These are phyloP conservation scores for Globisporangium uncinulatum DNA, from an alignment of 352 stramenopile genomes.

Conservation along the genomic window DNA sequence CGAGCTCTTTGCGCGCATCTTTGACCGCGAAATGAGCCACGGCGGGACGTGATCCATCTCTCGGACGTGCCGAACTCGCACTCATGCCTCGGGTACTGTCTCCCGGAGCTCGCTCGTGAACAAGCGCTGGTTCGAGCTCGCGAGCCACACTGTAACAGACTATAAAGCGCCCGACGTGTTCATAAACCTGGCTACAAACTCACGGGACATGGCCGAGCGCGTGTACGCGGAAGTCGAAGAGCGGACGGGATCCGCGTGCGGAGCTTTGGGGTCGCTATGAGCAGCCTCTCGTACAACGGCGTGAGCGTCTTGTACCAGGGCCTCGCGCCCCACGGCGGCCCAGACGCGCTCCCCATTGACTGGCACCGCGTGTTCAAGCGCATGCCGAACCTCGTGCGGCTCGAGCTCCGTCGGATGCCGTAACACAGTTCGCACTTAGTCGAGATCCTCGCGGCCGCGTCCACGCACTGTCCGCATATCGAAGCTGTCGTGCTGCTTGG, in stretches of 20 bases:
- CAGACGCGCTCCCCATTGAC: neutral
- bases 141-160: neutral
- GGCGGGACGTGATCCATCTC: neutral
- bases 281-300: neutral
- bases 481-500: neutral
- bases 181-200: neutral
- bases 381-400: neutral
- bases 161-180: neutral
- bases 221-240: neutral
- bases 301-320: neutral
- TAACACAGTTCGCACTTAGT: slow-evolving; percentile 4
- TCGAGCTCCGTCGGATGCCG: neutral
- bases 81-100: neutral
- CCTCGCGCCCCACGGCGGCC: neutral
- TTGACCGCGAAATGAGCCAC: neutral
- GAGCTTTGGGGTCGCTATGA: neutral
- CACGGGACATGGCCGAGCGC: neutral
- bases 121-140: neutral
- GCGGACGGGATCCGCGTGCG: neutral
- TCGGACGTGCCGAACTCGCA: neutral
- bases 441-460: slow-evolving; percentile 1
- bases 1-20: neutral
- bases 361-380: slow-evolving; percentile 3
- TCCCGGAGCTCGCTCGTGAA: neutral
- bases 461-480: neutral